Evolutionary conservation across 148 eudicot genomes (phyloP).

Genomic region (Linanthus parryae): DNA sequence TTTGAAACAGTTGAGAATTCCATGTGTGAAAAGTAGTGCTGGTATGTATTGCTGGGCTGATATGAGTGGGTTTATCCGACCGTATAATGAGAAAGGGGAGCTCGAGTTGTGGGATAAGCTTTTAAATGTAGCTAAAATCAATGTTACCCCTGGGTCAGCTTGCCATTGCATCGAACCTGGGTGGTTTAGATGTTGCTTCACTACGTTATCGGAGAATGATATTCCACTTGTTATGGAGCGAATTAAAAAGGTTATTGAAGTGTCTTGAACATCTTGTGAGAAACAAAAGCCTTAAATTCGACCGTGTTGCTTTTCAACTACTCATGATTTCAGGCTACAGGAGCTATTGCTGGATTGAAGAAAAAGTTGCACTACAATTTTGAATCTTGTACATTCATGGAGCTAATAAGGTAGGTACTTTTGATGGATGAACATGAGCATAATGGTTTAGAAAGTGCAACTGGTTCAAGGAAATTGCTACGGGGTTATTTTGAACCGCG

Average conservation of each 20-base stretch:
- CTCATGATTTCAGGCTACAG: too few species aligned
- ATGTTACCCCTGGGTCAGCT: conserved; percentile 72
- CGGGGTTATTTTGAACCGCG: too few species aligned
- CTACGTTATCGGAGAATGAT: conserved; percentile 52
- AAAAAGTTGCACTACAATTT: too few species aligned
- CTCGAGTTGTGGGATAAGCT: conserved; percentile 88
- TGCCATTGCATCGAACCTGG: conserved; percentile 96
- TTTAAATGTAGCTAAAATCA: conserved; percentile 60
- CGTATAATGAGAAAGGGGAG: conserved; percentile 81
- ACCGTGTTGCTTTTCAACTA: too few species aligned
- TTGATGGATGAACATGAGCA: too few species aligned
- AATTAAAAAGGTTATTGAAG: conserved; percentile 36
- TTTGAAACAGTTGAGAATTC: conserved; percentile 55
- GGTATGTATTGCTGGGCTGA: conserved; percentile 90
- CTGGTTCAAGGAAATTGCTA: too few species aligned
- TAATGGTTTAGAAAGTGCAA: too few species aligned
- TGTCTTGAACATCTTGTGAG: too few species aligned
- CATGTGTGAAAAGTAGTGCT: conserved; percentile 59
- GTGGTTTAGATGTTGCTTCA: conserved; percentile 88
- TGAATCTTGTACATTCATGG: too few species aligned
- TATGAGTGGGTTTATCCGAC: conserved; percentile 59
- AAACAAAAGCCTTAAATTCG: too few species aligned
- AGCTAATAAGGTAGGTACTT: too few species aligned
- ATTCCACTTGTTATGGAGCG: conserved; percentile 65
- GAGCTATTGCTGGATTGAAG: too few species aligned